phyloP scores from a whole-genome alignment of 78 protist species.

The Speleostelium caveatum region DNA sequence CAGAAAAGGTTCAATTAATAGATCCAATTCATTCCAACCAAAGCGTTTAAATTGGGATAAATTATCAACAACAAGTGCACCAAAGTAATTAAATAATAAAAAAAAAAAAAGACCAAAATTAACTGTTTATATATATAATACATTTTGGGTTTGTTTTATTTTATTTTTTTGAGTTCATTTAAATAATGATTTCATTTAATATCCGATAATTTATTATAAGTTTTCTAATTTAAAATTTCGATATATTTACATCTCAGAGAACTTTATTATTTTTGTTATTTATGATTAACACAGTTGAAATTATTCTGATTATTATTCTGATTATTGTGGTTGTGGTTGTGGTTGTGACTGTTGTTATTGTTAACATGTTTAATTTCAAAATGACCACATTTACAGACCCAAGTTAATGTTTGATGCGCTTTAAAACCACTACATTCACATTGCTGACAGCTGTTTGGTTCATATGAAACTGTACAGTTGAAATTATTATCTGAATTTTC shows the following conservation, averaged over 20 bases:
- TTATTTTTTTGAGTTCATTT: too few relatives aligned
- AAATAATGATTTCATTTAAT: too few relatives aligned
- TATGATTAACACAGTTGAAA: too few relatives aligned
- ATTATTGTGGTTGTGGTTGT: not conserved
- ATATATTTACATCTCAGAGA: too few relatives aligned
- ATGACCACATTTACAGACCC: slow-evolving; percentile 74
- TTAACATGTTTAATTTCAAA: slow-evolving; percentile 45
- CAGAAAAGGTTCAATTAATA: slow-evolving; percentile 27
- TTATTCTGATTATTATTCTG: not conserved
- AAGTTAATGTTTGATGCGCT: slow-evolving; percentile 13
- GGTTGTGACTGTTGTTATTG: not conserved
- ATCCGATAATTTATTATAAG: too few relatives aligned
- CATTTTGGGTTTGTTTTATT: too few relatives aligned
- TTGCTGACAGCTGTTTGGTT: too few relatives aligned
- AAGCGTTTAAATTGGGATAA: slow-evolving; percentile 23
- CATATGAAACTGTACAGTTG: too few relatives aligned
- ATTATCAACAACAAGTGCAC: not conserved
- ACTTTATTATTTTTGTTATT: too few relatives aligned
- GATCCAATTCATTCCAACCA: not conserved
- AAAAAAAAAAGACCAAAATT: not conserved
- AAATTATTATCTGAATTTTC: too few relatives aligned
- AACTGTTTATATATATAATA: not conserved
- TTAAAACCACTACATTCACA: slow-evolving; percentile 53
- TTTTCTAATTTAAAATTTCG: too few relatives aligned
- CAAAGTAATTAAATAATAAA: not conserved